Base-by-base conservation (phyloP, 768 basidiomycete species). In the Suillus sp. region DNA sequence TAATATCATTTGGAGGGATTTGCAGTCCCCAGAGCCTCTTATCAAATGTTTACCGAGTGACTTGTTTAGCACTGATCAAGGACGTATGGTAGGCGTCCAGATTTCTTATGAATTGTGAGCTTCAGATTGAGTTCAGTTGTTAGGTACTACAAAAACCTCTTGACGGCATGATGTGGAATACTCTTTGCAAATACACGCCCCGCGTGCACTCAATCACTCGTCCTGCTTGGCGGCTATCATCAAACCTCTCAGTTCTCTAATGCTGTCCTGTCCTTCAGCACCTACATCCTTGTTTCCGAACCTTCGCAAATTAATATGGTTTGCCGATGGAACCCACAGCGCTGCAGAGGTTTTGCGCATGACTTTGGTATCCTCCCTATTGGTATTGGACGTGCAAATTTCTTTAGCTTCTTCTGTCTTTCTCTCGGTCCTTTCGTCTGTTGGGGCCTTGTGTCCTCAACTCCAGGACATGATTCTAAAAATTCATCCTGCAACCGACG, bases 271-370 rank as follows among this genome's bases (percentile, higher is more conserved):
- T 42, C 69, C 64, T 10, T 71, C 65, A 3, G 53, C 65, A 9
- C 45, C 54, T 7, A 47, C 48, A 6, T 42, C 64, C 22, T 71
- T 72, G 51, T 74, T 74, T 34, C 69, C 67, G 0, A 72, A 68
- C 57, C 30, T 72, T n/a, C 65, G 32, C 4, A 63, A 63, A 34
- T 45, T 74, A 27, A 65, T 59, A 14, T 72, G 71, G 71, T 72
- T 62, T 47, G 69, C 71, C 16, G 55, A 63, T 40, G 61, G 66
- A 27, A 71, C 74, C 57, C 37, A 63, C 1, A 14, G 53, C 35
- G 68, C 66, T 64, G 57, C 68, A 1, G 72, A 67, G 30, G 66
- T 72, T 48, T 38, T 72, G 34, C 71, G 65, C 25, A 65, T 72
- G 34, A 22, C 72, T 27, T 74, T 72, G 13, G 68, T 72, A 20